These are phyloP conservation scores for Crithidia sp. DNA, from an alignment of 208 protist genomes.

Conservation along the genomic window DNA sequence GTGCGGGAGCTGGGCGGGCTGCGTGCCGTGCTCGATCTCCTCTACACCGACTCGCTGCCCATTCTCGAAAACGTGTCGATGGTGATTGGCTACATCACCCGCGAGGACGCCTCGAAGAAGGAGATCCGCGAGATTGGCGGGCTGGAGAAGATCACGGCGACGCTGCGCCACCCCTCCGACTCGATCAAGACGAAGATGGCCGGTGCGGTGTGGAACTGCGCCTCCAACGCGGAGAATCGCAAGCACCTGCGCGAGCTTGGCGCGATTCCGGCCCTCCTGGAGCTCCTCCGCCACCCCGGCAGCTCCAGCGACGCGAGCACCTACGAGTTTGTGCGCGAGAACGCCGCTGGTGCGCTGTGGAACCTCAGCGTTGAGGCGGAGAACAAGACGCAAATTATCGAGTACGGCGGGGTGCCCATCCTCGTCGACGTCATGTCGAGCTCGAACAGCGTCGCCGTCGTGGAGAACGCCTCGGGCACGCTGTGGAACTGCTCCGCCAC, in stretches of 20 bases:
- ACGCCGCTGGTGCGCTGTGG: conserved; percentile 92
- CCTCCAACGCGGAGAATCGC: conserved; percentile 91
- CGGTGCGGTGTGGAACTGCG: conserved; percentile 94
- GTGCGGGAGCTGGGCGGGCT: conserved; percentile 83
- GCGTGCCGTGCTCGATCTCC: conserved; percentile 84
- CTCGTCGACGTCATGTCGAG: conserved; percentile 76
- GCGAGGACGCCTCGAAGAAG: conserved; percentile 90
- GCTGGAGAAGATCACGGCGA: conserved; percentile 91
- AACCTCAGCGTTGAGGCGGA: conserved; percentile 93
- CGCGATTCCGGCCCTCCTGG: conserved; percentile 82
- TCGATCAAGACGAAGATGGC: conserved; percentile 94
- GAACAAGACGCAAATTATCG: conserved; percentile 90
- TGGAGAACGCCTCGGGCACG: conserved; percentile 92
- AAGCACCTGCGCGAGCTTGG: conserved; percentile 85
- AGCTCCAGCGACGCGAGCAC: conserved; percentile 31
- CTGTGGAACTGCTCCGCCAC: conserved; percentile 93
- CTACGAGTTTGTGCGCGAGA: conserved; percentile 90
- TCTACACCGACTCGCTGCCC: conserved; percentile 89
- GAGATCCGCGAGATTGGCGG: conserved; percentile 88
- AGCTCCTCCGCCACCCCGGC: conserved; percentile 55
- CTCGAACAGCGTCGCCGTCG: conserved; percentile 71
- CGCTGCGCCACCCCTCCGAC: conserved; percentile 86
- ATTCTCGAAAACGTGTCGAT: conserved; percentile 94
- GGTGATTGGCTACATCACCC: conserved; percentile 94
- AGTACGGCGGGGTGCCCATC: conserved; percentile 87